Evolutionary conservation across 2,329 filamentous ascomycete genomes (phyloP).

Genomic region (Fusarium pseudocircinatum): DNA sequence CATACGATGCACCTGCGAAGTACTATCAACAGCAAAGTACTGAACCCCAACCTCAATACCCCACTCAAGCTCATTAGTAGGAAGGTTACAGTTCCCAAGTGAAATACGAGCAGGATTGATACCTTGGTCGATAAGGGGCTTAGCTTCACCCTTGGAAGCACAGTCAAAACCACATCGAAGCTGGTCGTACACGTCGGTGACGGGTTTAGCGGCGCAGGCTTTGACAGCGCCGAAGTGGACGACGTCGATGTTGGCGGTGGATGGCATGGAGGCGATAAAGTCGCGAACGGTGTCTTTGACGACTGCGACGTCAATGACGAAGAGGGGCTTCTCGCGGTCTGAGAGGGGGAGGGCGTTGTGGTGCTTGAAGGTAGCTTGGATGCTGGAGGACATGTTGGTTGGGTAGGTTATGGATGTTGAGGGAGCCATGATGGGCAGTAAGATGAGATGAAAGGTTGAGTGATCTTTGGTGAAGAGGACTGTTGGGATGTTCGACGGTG

Average conservation of each 20-base stretch:
- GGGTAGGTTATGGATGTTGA: not conserved
- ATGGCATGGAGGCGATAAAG: not conserved
- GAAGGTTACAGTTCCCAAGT: not conserved
- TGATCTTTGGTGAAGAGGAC: rapidly evolving
- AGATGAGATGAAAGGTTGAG: not conserved
- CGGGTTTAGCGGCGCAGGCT: not conserved
- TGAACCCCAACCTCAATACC: not conserved
- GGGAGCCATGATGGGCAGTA: not conserved
- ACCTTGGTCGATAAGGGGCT: not conserved
- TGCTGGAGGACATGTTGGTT: not conserved
- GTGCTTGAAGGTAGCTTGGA: not conserved
- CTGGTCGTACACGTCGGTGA: not conserved
- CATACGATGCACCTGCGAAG: not conserved
- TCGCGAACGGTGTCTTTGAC: not conserved
- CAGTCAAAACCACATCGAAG: not conserved
- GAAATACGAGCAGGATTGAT: not conserved
- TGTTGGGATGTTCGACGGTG: no score
- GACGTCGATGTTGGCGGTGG: not conserved
- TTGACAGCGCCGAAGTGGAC: not conserved
- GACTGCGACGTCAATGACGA: not conserved
- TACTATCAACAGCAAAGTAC: not conserved
- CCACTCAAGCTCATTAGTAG: not conserved
- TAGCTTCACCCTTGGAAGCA: not conserved
- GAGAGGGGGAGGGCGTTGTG: not conserved
- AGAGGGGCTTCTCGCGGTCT: not conserved